Percentiles rank a stretch among this genome's conserved stretches.
Evolutionary conservation across 2,329 filamentous ascomycete genomes (phyloP).

Genomic region (Chaetomiaceae sp.): DNA sequence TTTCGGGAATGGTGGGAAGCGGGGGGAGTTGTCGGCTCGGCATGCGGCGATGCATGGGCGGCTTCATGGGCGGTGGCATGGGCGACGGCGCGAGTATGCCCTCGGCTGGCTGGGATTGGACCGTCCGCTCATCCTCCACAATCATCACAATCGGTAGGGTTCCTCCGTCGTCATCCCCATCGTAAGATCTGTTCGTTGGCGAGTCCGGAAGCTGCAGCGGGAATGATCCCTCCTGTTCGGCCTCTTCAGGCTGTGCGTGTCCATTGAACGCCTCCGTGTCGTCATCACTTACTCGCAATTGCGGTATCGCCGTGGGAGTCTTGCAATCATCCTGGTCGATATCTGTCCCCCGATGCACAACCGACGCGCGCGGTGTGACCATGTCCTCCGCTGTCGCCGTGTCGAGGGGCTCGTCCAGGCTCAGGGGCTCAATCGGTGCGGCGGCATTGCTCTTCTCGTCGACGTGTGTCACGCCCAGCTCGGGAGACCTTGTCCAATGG

Average conservation of each 20-base stretch:
- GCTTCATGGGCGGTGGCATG: conserved; percentile 10
- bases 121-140: conserved; percentile 9
- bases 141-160: conserved; percentile 18
- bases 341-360: conserved; percentile 13
- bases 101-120: neutral
- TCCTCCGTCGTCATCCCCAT: conserved; percentile 15
- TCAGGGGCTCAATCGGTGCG: conserved; percentile 46
- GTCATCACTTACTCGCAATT: neutral
- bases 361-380: conserved; percentile 23
- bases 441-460: conserved; percentile 31
- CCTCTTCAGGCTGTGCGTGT: neutral
- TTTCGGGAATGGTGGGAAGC: conserved; percentile 41
- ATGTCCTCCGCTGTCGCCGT: conserved; percentile 39
- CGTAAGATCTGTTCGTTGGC: conserved; percentile 13
- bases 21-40: conserved; percentile 24
- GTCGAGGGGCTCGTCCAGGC: conserved; percentile 40
- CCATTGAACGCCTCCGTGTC: neutral
- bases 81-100: neutral
- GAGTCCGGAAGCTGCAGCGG: conserved; percentile 14
- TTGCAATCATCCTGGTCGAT: conserved; percentile 12
- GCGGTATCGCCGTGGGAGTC: conserved; percentile 13
- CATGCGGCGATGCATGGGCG: conserved; percentile 19
- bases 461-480: conserved; percentile 18
- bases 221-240: neutral
- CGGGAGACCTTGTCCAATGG: conserved; percentile 19